Conservation (phyloP, 1,284 basidiomycete genomes). For the Ganoderma sinense region DNA sequence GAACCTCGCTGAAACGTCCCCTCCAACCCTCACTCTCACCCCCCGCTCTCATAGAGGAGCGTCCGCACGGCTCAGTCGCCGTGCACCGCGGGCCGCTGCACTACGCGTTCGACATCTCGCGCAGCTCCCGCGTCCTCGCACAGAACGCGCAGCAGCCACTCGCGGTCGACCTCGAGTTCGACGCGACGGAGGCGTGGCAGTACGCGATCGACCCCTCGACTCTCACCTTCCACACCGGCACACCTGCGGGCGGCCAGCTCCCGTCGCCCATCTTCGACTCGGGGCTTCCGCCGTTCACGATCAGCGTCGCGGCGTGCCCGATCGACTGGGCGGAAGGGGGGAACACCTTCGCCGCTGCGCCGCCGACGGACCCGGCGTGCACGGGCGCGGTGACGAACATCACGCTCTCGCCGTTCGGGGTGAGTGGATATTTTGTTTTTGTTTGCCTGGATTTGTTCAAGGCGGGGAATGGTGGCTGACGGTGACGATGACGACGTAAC, state of each 20-base stretch:
- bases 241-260: conserved; percentile 47
- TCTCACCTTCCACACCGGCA: conserved; percentile 51
- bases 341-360: conserved; percentile 56
- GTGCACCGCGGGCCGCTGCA: conserved; percentile 64
- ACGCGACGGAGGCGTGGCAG: conserved; percentile 57
- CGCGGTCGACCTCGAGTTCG: conserved; percentile 61
- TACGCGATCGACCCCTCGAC: conserved; percentile 64
- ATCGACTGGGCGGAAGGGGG: conserved; percentile 59
- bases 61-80: conserved; percentile 60
- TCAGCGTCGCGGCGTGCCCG: conserved; percentile 57
- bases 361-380: conserved; percentile 56
- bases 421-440: conserved; percentile 39
- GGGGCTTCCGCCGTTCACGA: conserved; percentile 57
- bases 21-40: background rate
- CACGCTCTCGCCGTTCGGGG: conserved; percentile 59
- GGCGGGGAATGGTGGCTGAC: conserved; percentile 1
- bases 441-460: background rate
- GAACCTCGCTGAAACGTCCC: background rate
- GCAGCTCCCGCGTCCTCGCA: conserved; percentile 51
- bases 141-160: conserved; percentile 54
- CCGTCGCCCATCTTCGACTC: conserved; percentile 65
- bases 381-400: conserved; percentile 52
- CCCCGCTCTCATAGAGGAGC: conserved; percentile 45
- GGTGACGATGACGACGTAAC: background rate
- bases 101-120: conserved; percentile 60